Base-by-base conservation (phyloP, 108 stramenopile species). In the Cyclotella distinguenda region DNA sequence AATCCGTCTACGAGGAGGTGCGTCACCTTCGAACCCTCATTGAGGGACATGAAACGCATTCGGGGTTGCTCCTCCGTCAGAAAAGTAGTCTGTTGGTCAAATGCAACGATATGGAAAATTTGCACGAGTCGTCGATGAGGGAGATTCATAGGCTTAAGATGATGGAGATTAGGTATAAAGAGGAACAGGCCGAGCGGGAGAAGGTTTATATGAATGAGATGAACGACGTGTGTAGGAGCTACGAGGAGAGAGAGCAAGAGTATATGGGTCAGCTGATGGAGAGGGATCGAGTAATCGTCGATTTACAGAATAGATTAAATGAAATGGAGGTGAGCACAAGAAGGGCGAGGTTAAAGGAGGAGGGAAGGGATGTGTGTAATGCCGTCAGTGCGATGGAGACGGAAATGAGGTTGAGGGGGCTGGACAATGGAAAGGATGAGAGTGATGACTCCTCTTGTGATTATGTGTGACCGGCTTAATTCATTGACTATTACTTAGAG, bases 1-100 rank as follows among this genome's bases (percentile, higher is more conserved):
- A 72, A 64, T 72, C 72, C 6, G 60, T 65, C 16, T 50, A 57
- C 56, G 72, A 72, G 42, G 72, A 72, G n/a, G 63, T 59, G 23
- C 40, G 58, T 34, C 39, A 42, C 19, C 40, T 72, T 3, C 63
- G 56, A 16, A 54, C 64, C 1, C 48, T 63, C 36, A 32, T 72
- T 18, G 55, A 52, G 1, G 48, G 52, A 3, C 55, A 58, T 46
- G 49, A 62, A 35, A 55, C 31, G n/a, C 39, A 62, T 40, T 28
- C 53, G 0, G 49, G 64, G 45, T 47, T 45, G 23, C n/a, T 50
- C 27, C 19, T 27, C 21, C 60, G 55, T 30, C 61, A 64, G 26
- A 64, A 72, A 36, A 9, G 34, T 10, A 28, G 30, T 18, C 19
- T 72, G 12, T 22, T 51, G 36, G 42, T 27, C 25, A 55, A 56